phyloP scores from a whole-genome alignment of 2,329 filamentous ascomycete genomes.

The Pseudogymnoascus sp. region DNA sequence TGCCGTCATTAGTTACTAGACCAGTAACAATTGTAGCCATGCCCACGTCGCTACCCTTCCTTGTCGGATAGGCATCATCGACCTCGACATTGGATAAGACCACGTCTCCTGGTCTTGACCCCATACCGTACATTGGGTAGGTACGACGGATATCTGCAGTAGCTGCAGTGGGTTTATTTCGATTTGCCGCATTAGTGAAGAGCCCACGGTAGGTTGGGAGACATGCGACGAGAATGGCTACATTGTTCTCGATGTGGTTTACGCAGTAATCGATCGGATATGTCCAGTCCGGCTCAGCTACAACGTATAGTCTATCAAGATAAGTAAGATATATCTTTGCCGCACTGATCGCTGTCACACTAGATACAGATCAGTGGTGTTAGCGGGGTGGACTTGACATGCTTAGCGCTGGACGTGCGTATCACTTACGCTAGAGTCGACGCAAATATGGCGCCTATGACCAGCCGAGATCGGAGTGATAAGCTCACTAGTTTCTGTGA shows the following conservation, averaged over 20 bases:
- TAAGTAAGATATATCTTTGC: not conserved
- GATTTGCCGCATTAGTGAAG: not conserved
- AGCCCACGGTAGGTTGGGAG: not conserved
- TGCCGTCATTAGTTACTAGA: not conserved
- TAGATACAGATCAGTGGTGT: not conserved
- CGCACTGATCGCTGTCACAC: not conserved
- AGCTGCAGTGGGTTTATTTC: not conserved
- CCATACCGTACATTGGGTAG: not conserved
- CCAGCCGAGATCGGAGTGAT: not conserved
- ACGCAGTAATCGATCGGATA: not conserved
- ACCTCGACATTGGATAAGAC: not conserved
- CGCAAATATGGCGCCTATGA: not conserved
- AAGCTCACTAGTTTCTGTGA: conserved; percentile 1
- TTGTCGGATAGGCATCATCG: not conserved
- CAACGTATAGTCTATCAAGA: not conserved
- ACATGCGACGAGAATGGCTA: not conserved
- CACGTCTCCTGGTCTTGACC: not conserved
- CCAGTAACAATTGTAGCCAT: not conserved
- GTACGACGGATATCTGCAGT: not conserved
- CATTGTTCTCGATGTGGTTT: not conserved
- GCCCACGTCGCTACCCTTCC: not conserved
- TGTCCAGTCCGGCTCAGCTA: not conserved
- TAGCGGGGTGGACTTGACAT: not conserved
- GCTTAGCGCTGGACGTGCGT: not conserved
- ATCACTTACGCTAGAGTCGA: conserved; percentile 4